A percentile compares a stretch with the other conserved stretches of the same genome.
phyloP scores from a whole-genome alignment of 2,329 filamentous ascomycete species.

The Magnaporthiopsis rhizophila region DNA sequence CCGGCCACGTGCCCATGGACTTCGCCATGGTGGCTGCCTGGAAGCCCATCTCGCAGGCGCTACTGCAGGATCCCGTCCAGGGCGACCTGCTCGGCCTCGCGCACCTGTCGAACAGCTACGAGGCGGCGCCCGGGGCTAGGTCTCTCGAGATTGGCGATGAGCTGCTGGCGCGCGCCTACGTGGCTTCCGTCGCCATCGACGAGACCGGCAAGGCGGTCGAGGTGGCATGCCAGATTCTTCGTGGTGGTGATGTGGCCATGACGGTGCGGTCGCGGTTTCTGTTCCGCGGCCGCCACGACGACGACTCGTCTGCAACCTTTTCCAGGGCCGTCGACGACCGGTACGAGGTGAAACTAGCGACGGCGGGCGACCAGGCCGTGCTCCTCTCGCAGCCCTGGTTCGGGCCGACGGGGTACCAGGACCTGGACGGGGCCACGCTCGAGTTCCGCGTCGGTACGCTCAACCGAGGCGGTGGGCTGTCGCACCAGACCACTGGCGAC shows the following conservation, averaged over 20 bases:
- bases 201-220: slow-evolving; percentile 99
- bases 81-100: slow-evolving; percentile 94
- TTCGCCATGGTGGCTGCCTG: slow-evolving; percentile 94
- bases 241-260: background rate
- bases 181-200: slow-evolving; percentile 98
- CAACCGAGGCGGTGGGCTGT: too few species aligned
- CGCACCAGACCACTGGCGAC: background rate
- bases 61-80: slow-evolving; percentile 93
- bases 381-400: background rate
- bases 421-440: background rate
- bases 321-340: background rate
- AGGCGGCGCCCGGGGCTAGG: slow-evolving; percentile 88
- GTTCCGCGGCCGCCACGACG: background rate
- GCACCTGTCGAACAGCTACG: slow-evolving; percentile 93
- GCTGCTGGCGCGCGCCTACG: slow-evolving; percentile 84
- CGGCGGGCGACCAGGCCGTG: background rate
- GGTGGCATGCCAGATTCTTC: slow-evolving; percentile 81
- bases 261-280: slow-evolving; percentile 1
- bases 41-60: slow-evolving; percentile 99
- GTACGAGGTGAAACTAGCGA: background rate
- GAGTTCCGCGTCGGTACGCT: background rate
- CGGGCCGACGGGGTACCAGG: background rate
- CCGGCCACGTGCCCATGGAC: slow-evolving; percentile 97
- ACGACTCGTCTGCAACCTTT: background rate
- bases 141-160: slow-evolving; percentile 93